A percentile compares a stretch with the other conserved stretches of the same genome.
Conservation (phyloP, 345 rosid genomes). For the Brassica incana region DNA sequence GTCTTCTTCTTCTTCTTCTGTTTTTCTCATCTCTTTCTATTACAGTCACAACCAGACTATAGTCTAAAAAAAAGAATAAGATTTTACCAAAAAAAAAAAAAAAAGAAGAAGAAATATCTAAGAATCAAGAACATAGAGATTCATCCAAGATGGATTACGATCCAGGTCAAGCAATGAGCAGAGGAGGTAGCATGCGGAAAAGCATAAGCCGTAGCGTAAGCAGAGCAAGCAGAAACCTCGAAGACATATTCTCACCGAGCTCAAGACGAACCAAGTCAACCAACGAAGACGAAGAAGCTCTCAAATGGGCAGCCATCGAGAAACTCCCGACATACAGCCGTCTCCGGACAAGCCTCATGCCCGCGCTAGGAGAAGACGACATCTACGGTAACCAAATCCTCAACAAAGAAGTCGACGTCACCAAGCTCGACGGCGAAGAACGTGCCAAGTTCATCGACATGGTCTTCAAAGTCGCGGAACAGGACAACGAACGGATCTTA, state of each 20-base stretch:
- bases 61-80: not conserved
- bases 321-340: slow-evolving; percentile 80
- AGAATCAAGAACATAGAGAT: not conserved
- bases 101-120: not conserved
- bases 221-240: slow-evolving; percentile 36
- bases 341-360: slow-evolving; percentile 72
- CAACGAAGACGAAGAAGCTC: slow-evolving; percentile 85
- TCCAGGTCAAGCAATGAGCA: slow-evolving; percentile 26
- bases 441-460: slow-evolving; percentile 68
- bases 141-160: slow-evolving; percentile 30
- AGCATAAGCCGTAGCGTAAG: slow-evolving; percentile 64
- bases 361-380: slow-evolving; percentile 47
- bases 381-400: slow-evolving; percentile 36
- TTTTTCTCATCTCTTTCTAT: not conserved
- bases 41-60: not conserved
- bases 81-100: too few species aligned
- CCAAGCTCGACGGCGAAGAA: slow-evolving; percentile 64
- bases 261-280: slow-evolving; percentile 51
- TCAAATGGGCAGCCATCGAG: slow-evolving; percentile 97
- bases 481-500: slow-evolving; percentile 80
- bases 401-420: slow-evolving; percentile 67
- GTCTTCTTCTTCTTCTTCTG: not conserved
- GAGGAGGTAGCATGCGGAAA: slow-evolving; percentile 35
- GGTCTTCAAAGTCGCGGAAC: slow-evolving; percentile 77
- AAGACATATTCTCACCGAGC: slow-evolving; percentile 55